Percentiles rank a stretch among this genome's conserved stretches.
Conservation (phyloP, 2,329 filamentous ascomycete species). For the Teratosphaeria destructans region DNA sequence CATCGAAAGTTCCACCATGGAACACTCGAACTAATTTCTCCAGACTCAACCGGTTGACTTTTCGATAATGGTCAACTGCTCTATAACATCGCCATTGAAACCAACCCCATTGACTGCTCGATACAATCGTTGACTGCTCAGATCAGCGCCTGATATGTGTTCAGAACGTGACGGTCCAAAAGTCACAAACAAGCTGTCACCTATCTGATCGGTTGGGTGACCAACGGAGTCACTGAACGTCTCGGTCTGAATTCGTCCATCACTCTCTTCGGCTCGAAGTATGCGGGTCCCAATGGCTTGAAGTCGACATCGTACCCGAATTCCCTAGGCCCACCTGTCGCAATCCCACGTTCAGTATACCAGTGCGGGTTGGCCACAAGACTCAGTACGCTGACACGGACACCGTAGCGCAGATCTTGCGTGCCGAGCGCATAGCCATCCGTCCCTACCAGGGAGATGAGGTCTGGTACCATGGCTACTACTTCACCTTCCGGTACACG, state of each 20-base stretch:
- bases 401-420: conserved; percentile 45
- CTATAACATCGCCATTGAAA: no score
- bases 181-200: no score
- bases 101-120: no score
- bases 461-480: conserved; percentile 39
- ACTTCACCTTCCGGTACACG: conserved; percentile 25
- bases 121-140: no score
- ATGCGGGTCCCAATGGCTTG: conserved; percentile 38
- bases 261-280: conserved; percentile 44
- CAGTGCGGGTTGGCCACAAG: conserved; percentile 46
- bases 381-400: conserved; percentile 42
- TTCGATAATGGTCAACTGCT: no score
- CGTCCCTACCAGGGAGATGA: conserved; percentile 40
- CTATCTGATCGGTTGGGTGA: no score
- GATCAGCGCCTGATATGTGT: no score
- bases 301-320: conserved; percentile 43
- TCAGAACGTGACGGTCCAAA: no score
- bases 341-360: conserved; percentile 40
- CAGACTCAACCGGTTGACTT: no score
- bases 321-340: conserved; percentile 40
- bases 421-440: conserved; percentile 42
- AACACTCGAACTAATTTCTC: no score
- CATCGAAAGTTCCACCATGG: background rate
- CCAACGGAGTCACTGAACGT: background rate
- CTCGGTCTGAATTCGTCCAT: conserved; percentile 36